Base-by-base conservation (phyloP, 2,329 filamentous ascomycete genomes). In the Fusarium pseudoanthophilum region DNA sequence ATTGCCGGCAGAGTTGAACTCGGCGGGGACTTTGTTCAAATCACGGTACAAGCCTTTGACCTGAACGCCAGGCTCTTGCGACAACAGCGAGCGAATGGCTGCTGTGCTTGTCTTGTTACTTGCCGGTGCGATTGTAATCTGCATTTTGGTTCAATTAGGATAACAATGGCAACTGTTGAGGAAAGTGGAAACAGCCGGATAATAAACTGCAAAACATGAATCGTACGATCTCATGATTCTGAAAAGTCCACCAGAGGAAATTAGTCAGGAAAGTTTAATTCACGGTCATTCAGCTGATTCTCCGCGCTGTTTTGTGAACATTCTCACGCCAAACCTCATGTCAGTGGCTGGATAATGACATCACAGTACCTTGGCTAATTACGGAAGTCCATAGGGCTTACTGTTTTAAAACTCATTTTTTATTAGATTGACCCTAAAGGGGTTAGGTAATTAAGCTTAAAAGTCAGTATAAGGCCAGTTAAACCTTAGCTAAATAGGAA, bases 11-110 rank as follows among this genome's bases (percentile, higher is more conserved):
- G 69, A 49, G 7, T 39, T 69, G 52, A 83, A 80, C 40, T 80
- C 80, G 1, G 39, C 52, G 1, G 80, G 81, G 3, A 75, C 80
- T 40, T 75, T 79, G 24, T 63, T 28, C 0, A 74, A 24, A 53
- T 83, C 67, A 15, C 81, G 78, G 60, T 83, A 82, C 7, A 80
- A 32, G 9, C 72, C 80, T 15, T 57, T 75, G 34, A 82, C 62
- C 5, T 69, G 58, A 6, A 75, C 26, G 0, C 65, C 30, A 7
- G 32, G 2, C 24, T 30, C n/a, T 9, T 52, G 16, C 2, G 74
- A 65, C 20, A 82, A 70, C 0, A 83, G 75, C 14, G 72, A 65
- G 10, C 77, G 75, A 51, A 83, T 77, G 18, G 76, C 66, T n/a
- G 79, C 79, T 4, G 71, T 69, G 40, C 75, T 79, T 1, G 80